Percentiles rank a stretch among this genome's conserved stretches.
phyloP scores from a whole-genome alignment of 176 grass and related monocot species.

The Saccharum spontaneum region DNA sequence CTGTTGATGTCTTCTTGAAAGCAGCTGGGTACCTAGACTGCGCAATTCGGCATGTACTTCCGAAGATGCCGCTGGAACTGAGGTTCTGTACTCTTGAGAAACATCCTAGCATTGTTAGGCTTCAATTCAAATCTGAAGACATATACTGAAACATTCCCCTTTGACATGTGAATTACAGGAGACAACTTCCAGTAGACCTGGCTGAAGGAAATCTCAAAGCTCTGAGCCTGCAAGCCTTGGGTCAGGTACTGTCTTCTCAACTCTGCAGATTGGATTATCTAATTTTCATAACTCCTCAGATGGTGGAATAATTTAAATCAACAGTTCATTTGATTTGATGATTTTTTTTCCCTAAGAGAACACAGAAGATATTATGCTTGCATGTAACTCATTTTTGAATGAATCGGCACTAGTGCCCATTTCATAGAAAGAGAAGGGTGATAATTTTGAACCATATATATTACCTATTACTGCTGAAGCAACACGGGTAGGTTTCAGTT shows the following conservation, averaged over 20 bases:
- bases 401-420: neutral
- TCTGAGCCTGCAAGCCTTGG: slow-evolving; percentile 82
- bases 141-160: neutral
- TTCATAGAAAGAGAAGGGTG: neutral
- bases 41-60: slow-evolving; percentile 71
- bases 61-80: slow-evolving; percentile 61
- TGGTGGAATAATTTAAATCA: neutral
- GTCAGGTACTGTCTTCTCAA: slow-evolving; percentile 61
- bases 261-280: neutral
- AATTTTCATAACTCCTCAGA: neutral
- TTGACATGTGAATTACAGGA: slow-evolving; percentile 51
- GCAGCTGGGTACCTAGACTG: slow-evolving; percentile 92
- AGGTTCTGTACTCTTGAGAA: slow-evolving; percentile 44
- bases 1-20: slow-evolving; percentile 91
- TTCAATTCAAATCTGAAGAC: neutral
- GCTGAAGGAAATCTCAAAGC: slow-evolving; percentile 85
- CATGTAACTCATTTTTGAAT: neutral
- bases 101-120: neutral
- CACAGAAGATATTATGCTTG: neutral
- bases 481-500: neutral
- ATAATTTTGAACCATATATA: neutral
- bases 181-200: slow-evolving; percentile 86
- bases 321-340: neutral
- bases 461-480: neutral
- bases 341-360: neutral